A percentile compares a stretch with the other conserved stretches of the same genome.
Evolutionary conservation across 192 early-diverging fungal species (phyloP).

Genomic region (Radiomyces spectabilis): DNA sequence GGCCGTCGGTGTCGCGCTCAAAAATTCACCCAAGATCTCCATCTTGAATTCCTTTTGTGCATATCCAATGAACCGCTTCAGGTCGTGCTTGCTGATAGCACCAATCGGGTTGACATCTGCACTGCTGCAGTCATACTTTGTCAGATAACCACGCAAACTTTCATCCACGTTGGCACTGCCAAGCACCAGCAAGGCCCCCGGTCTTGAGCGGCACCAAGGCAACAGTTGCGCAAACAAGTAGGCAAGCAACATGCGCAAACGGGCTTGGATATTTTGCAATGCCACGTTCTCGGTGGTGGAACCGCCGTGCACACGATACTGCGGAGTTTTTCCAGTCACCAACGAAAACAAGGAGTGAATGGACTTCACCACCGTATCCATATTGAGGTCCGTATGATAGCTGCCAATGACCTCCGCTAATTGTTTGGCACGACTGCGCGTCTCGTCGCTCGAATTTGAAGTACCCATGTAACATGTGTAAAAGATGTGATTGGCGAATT

Average conservation of each 20-base stretch:
- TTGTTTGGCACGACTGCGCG: constrained; percentile 67
- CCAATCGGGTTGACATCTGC: constrained; percentile 98
- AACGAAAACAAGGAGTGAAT: constrained; percentile 68
- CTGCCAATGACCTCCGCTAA: constrained; percentile 81
- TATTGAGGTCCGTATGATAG: constrained; percentile 86
- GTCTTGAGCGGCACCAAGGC: constrained; percentile 72
- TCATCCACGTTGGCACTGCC: constrained; percentile 98
- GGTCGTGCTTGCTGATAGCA: constrained; percentile 83
- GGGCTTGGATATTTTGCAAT: constrained; percentile 95
- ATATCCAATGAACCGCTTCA: constrained; percentile 76
- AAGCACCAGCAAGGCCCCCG: constrained; percentile 79
- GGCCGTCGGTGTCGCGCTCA: constrained; percentile 86
- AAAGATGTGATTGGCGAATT: constrained; percentile 81
- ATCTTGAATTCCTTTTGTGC: constrained; percentile 56
- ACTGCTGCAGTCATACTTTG: constrained; percentile 97
- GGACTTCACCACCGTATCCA: constrained; percentile 75
- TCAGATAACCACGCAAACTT: constrained; percentile 92
- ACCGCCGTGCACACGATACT: constrained; percentile 82
- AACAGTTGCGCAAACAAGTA: constrained; percentile 95
- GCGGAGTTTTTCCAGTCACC: constrained; percentile 68
- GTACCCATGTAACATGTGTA: constrained; percentile 98
- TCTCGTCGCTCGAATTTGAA: constrained; percentile 81
- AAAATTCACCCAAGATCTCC: constrained; percentile 67
- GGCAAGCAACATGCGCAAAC: constrained; percentile 89
- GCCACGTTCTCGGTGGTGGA: constrained; percentile 83